phyloP scores from a whole-genome alignment of 768 basidiomycete species.

The Coprinopsis marcescibilis region DNA sequence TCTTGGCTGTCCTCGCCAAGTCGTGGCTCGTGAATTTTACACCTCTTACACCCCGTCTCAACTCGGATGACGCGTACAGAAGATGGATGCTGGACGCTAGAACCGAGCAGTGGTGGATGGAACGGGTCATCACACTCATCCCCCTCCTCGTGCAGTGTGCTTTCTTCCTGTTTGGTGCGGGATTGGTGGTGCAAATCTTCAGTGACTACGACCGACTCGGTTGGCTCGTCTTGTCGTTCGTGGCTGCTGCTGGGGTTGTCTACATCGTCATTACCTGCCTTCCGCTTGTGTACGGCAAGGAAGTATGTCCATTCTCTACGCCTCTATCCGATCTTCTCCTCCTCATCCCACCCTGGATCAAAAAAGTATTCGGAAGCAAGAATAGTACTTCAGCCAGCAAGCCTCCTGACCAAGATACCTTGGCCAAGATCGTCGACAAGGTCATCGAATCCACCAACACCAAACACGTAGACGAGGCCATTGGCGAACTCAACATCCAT shows the following conservation, averaged over 20 bases:
- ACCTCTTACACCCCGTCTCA: constrained; percentile 13
- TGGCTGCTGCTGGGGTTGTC: not conserved
- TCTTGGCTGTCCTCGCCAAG: constrained; percentile 22
- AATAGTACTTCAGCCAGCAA: not conserved
- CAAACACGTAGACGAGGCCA: too few species aligned
- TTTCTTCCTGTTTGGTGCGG: constrained; percentile 16
- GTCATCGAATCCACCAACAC: too few species aligned
- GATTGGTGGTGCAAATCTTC: constrained; percentile 10
- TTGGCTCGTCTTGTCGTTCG: not conserved
- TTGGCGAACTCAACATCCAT: too few species aligned
- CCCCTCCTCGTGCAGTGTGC: constrained; percentile 15
- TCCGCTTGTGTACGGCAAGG: not conserved
- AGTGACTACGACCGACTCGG: not conserved
- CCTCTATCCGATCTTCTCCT: constrained; percentile 1
- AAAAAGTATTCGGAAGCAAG: not conserved
- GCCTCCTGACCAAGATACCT: not conserved
- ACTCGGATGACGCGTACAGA: constrained; percentile 16
- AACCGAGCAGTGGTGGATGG: constrained; percentile 12
- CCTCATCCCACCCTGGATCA: not conserved
- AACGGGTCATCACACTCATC: constrained; percentile 13
- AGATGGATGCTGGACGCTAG: constrained; percentile 14
- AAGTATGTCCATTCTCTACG: not conserved
- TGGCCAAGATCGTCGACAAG: too few species aligned
- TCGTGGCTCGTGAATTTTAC: constrained; percentile 17
- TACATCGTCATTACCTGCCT: constrained; percentile 1